A percentile compares a stretch with the other conserved stretches of the same genome.
Conservation (phyloP, 345 rosid genomes). For the Lagerstroemia speciosa region DNA sequence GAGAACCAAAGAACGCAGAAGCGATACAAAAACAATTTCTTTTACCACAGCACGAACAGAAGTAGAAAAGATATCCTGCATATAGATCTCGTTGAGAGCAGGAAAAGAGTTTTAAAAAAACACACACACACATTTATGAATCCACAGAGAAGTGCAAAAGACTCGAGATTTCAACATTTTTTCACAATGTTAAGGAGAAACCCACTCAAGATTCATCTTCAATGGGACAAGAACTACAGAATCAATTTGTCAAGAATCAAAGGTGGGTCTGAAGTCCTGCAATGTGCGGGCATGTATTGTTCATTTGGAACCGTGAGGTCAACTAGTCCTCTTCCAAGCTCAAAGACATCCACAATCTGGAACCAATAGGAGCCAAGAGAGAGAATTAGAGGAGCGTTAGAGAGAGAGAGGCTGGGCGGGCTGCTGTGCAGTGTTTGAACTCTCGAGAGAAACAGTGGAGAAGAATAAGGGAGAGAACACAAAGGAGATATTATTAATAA, state of each 20-base stretch:
- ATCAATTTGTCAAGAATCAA: neutral
- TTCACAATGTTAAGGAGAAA: neutral
- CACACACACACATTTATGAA: neutral
- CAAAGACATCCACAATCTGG: neutral
- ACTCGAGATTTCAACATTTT: neutral
- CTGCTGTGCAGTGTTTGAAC: conserved; percentile 12
- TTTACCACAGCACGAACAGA: neutral
- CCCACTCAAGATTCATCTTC: neutral
- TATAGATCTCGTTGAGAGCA: too few species aligned
- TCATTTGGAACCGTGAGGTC: neutral
- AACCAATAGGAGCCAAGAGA: neutral
- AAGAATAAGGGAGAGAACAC: neutral
- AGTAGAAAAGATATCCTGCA: neutral
- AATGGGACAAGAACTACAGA: neutral
- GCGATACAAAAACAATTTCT: neutral
- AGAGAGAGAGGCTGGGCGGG: conserved; percentile 7
- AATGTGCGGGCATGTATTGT: neutral
- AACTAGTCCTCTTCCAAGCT: neutral
- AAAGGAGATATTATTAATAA: neutral
- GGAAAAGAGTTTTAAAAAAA: too few species aligned
- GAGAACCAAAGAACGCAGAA: neutral
- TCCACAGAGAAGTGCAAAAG: neutral
- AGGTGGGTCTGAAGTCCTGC: neutral
- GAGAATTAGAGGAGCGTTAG: neutral
- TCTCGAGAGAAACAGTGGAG: neutral